Evolutionary conservation across 1,284 basidiomycete species (phyloP).

Genomic region (Singerocomus rubriflavus): DNA sequence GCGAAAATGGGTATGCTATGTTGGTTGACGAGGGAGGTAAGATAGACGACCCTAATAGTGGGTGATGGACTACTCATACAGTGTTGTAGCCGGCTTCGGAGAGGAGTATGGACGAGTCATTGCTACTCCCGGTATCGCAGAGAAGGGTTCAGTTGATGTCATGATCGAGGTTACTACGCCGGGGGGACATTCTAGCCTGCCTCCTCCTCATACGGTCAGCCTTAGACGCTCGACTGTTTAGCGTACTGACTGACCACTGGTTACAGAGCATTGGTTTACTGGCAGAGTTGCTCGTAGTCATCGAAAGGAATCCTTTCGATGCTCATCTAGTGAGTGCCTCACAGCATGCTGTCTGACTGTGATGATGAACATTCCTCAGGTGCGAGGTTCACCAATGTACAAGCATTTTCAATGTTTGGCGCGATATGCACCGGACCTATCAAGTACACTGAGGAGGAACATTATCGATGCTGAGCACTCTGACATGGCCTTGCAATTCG

Average conservation of each 20-base stretch:
- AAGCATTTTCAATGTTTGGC: conserved; percentile 43
- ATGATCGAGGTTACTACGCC: conserved; percentile 45
- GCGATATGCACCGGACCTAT: conserved; percentile 44
- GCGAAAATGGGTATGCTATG: conserved; percentile 49
- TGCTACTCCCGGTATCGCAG: conserved; percentile 49
- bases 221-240: background rate
- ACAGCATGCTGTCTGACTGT: background rate
- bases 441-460: conserved; percentile 36
- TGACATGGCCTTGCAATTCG: conserved; percentile 40
- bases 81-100: conserved; percentile 29
- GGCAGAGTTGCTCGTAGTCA: conserved; percentile 37
- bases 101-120: conserved; percentile 36
- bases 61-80: conserved; percentile 19
- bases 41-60: conserved; percentile 14
- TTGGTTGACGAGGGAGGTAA: conserved; percentile 47
- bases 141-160: conserved; percentile 56
- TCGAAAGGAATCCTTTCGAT: conserved; percentile 41
- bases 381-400: conserved; percentile 45
- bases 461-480: conserved; percentile 38
- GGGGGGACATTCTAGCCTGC: conserved; percentile 59
- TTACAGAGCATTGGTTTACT: conserved; percentile 45
- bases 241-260: background rate
- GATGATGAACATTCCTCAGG: conserved; percentile 10
- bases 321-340: conserved; percentile 22
- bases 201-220: conserved; percentile 41